phyloP scores from a whole-genome alignment of 1,284 basidiomycete genomes.

The Tranzscheliella williamsii region DNA sequence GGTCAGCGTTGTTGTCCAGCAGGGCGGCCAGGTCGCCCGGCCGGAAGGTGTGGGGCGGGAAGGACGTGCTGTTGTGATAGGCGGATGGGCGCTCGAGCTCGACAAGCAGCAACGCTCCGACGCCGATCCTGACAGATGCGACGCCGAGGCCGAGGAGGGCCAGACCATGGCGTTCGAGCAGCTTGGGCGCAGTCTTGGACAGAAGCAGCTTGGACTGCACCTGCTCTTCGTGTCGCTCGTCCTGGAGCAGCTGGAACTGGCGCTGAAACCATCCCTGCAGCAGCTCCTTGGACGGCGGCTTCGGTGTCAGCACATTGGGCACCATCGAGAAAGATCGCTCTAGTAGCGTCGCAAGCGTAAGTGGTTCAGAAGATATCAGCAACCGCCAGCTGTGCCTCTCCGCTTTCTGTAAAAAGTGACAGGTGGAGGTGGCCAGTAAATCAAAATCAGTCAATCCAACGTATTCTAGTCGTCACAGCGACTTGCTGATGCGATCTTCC shows the following conservation, averaged over 20 bases:
- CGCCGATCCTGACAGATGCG: conserved; percentile 72
- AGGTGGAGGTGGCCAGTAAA: too few species aligned
- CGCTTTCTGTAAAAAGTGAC: too few species aligned
- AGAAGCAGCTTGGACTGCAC: conserved; percentile 78
- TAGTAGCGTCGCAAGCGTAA: too few species aligned
- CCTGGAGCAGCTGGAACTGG: conserved; percentile 71
- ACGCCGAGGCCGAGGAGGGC: conserved; percentile 76
- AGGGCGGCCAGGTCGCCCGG: conserved; percentile 81
- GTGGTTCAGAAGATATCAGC: too few species aligned
- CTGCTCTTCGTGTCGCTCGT: conserved; percentile 80
- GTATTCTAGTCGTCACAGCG: too few species aligned
- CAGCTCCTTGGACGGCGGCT: conserved; percentile 24
- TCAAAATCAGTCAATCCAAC: too few species aligned
- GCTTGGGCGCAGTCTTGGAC: conserved; percentile 78
- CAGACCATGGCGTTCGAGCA: conserved; percentile 84
- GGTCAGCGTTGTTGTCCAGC: conserved; percentile 67
- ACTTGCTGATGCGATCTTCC: too few species aligned
- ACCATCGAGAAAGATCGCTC: too few species aligned
- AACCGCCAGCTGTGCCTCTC: too few species aligned
- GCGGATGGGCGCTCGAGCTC: conserved; percentile 82
- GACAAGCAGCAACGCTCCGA: conserved; percentile 88
- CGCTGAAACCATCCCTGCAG: conserved; percentile 70
- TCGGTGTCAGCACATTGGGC: conserved; percentile 14
- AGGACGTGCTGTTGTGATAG: conserved; percentile 71
- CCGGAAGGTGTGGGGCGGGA: conserved; percentile 85